phyloP scores from a whole-genome alignment of 2,329 filamentous ascomycete species.

The Ophiocordyceps robertsii region DNA sequence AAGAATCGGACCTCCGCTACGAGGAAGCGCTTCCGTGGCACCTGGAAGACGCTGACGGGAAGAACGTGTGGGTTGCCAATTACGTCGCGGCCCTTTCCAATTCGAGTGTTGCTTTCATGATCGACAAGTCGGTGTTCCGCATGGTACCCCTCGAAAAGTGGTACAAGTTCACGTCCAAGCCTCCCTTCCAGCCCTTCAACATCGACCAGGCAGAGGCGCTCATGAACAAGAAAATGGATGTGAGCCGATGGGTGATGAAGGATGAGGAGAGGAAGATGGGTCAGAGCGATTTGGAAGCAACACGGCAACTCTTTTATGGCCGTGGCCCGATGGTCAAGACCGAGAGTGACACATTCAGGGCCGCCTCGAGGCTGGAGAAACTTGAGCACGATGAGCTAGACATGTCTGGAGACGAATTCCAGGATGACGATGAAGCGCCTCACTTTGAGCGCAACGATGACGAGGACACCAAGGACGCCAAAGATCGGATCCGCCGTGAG shows the following conservation, averaged over 20 bases:
- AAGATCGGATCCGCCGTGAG: constrained; percentile 61
- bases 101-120: constrained; percentile 67
- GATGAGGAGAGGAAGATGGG: constrained; percentile 44
- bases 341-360: constrained; percentile 52
- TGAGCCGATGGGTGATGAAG: constrained; percentile 70
- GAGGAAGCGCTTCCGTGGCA: constrained; percentile 96
- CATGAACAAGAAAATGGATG: constrained; percentile 66
- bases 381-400: constrained; percentile 60
- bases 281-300: constrained; percentile 48
- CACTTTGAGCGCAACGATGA: constrained; percentile 68
- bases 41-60: constrained; percentile 89
- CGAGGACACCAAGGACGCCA: constrained; percentile 62
- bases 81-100: constrained; percentile 85
- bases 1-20: constrained; percentile 60
- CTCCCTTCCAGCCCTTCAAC: constrained; percentile 62
- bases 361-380: constrained; percentile 47
- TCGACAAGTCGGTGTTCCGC: constrained; percentile 56
- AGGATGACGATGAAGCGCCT: constrained; percentile 73
- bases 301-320: constrained; percentile 35
- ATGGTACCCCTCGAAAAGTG: constrained; percentile 92
- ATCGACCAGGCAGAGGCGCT: constrained; percentile 76
- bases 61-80: constrained; percentile 83
- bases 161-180: constrained; percentile 78
- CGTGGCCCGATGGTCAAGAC: constrained; percentile 48
- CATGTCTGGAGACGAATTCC: constrained; percentile 61